Evolutionary conservation across 441 rosid genomes (phyloP), one percentile per base, ranked within the genome.

Genomic region (Biscutella laevigata): DNA sequence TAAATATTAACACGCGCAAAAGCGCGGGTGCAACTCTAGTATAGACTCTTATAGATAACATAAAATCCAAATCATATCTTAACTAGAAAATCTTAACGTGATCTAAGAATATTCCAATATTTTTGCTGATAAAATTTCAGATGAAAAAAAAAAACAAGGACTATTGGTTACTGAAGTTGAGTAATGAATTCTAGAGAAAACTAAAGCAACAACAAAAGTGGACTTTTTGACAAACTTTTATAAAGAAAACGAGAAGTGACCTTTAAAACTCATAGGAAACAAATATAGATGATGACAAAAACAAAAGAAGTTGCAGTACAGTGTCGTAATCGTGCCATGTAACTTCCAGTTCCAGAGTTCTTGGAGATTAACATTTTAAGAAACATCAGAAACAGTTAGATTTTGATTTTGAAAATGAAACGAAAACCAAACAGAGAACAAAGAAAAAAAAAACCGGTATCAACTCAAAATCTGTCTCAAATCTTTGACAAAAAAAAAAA

Each of bases 311-410:
- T 49, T n/a, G 21, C 7, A 28, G 47, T 26, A 41, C 58, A 26
- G 62, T 38, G 54, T 62, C 48, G 35, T 46, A 35, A 45, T 40
- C 57, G 62, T 48, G 48, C 63, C 58, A 56, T 49, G 57, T 34
- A 64, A 58, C 49, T 57, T 34, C 52, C 36, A 45, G 34, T 48
- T 17, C 41, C 7, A 14, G 19, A 9, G 41, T 34, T 64, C 35
- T 35, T 50, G 69, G 62, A 56, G 14, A 15, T 46, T 11, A 29
- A 42, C 1, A 22, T 1, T 15, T 16, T 3, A 2, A 12, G 40
- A 34, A 33, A 2, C 51, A 52, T 53, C 53, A 44, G 17, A 38
- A 12, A 51, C 35, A 50, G n/a, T n/a, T 12, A 51, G 6, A 25
- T 9, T 14, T 11, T 13, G 11, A 20, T 30, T 30, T 24, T 14